phyloP scores from a whole-genome alignment of 371 early-diverging fungal genomes.

The Capillidium heterosporum region DNA sequence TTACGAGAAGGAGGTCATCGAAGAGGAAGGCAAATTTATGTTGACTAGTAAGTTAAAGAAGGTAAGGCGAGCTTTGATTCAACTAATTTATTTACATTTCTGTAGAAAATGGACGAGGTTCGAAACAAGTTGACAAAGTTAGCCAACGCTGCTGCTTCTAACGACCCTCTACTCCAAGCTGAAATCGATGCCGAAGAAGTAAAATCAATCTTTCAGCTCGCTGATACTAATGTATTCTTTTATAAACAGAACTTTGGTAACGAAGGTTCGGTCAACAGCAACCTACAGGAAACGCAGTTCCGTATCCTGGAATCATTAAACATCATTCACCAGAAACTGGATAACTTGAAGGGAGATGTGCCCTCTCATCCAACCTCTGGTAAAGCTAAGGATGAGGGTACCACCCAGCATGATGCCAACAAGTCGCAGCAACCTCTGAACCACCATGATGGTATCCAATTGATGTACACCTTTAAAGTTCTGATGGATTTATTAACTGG shows the following conservation, averaged over 20 bases:
- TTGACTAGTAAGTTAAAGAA: background rate
- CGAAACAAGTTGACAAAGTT: slow-evolving; percentile 27
- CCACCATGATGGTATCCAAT: too few species aligned
- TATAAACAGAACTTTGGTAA: background rate
- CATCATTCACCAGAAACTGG: slow-evolving; percentile 28
- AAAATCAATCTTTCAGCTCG: background rate
- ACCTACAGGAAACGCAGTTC: slow-evolving; percentile 33
- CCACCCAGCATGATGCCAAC: too few species aligned
- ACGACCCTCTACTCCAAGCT: slow-evolving; percentile 4
- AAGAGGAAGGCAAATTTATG: background rate
- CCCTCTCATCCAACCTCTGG: background rate
- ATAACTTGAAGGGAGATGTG: slow-evolving; percentile 16
- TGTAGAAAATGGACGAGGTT: slow-evolving; percentile 26
- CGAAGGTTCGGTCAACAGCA: background rate
- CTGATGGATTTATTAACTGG: too few species aligned
- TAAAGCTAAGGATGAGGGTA: background rate
- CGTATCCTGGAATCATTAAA: slow-evolving; percentile 45
- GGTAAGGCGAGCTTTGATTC: background rate
- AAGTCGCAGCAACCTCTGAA: too few species aligned
- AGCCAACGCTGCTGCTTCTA: slow-evolving; percentile 17
- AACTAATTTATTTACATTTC: background rate
- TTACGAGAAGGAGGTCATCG: background rate
- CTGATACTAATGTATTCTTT: background rate
- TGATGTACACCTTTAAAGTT: too few species aligned
- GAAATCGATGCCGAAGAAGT: background rate